A percentile compares a stretch with the other conserved stretches of the same genome.
phyloP scores from a whole-genome alignment of 345 rosid genomes.

The Melaleuca alternifolia region DNA sequence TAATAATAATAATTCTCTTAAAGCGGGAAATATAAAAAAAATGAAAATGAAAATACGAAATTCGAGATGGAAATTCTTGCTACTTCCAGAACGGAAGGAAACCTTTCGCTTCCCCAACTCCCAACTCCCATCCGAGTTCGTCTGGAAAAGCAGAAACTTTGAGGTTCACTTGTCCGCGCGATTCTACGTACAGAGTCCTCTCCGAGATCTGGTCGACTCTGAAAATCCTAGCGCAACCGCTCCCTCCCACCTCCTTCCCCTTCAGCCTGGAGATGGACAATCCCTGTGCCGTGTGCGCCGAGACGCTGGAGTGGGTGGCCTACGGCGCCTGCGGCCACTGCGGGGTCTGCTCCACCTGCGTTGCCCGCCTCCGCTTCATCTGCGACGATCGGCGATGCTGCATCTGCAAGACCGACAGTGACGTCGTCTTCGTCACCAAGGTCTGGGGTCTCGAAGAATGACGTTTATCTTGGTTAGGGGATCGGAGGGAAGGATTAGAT shows the following conservation, averaged over 20 bases:
- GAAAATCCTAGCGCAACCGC: background rate
- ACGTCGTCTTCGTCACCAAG: conserved; percentile 78
- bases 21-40: background rate
- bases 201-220: background rate
- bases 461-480: background rate
- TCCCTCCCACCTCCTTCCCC: background rate
- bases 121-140: background rate
- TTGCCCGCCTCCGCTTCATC: conserved; percentile 86
- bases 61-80: background rate
- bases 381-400: conserved; percentile 79
- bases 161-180: background rate
- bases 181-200: background rate
- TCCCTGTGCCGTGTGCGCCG: conserved; percentile 92
- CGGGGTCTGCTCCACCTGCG: conserved; percentile 89
- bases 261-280: conserved; percentile 48
- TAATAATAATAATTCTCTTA: background rate
- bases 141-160: background rate
- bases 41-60: background rate
- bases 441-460: conserved; percentile 18
- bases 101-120: background rate
- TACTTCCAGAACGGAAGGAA: background rate
- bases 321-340: conserved; percentile 87
- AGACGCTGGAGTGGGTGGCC: conserved; percentile 80
- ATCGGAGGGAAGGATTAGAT: background rate
- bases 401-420: conserved; percentile 68